A percentile compares a stretch with the other conserved stretches of the same genome.
phyloP scores from a whole-genome alignment of 176 grass and related monocot genomes.

The Pontederia paniculata region DNA sequence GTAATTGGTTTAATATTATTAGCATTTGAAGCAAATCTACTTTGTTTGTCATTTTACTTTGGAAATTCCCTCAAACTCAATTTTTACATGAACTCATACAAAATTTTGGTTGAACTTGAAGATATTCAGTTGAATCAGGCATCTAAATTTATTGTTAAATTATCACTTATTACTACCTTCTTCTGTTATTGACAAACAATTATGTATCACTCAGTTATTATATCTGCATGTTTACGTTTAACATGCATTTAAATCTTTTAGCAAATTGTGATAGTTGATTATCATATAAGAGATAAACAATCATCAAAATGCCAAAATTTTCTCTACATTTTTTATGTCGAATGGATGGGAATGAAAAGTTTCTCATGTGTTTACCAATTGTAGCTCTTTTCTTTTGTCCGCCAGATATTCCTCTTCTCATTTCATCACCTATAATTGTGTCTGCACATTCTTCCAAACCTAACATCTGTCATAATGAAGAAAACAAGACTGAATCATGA shows the following conservation, averaged over 20 bases:
- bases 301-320: not conserved
- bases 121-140: too few relatives aligned
- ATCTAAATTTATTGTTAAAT: too few relatives aligned
- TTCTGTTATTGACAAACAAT: too few relatives aligned
- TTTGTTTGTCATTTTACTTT: too few relatives aligned
- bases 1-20: too few relatives aligned
- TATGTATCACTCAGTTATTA: too few relatives aligned
- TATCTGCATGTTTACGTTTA: not conserved
- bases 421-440: conserved; percentile 13
- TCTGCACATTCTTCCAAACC: conserved; percentile 19
- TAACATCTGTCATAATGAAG: conserved; percentile 6
- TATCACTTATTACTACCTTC: too few relatives aligned
- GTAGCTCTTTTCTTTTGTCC: conserved; percentile 23
- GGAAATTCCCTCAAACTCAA: too few relatives aligned
- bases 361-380: conserved; percentile 4
- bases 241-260: not conserved
- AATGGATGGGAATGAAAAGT: not conserved
- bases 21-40: too few relatives aligned
- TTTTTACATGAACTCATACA: too few relatives aligned
- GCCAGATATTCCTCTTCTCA: conserved; percentile 24
- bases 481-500: not conserved
- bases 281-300: not conserved
- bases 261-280: not conserved
- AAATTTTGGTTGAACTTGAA: too few relatives aligned
- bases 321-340: not conserved